Evolutionary conservation across 2,329 filamentous ascomycete genomes (phyloP).

Genomic region (Drechslera avenae): DNA sequence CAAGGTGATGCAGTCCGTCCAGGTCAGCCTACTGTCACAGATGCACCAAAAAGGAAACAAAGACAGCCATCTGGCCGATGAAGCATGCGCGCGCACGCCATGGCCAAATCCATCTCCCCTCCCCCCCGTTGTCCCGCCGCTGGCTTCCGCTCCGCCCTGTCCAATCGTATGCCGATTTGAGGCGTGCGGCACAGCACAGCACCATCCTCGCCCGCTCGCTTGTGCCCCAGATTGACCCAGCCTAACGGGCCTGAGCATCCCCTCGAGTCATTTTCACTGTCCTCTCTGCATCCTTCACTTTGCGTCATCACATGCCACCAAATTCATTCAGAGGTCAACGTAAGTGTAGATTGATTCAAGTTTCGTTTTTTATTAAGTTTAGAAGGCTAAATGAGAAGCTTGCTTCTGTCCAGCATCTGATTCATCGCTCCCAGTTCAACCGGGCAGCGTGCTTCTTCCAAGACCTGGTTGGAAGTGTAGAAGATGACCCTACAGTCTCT

Average conservation of each 20-base stretch:
- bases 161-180: conserved; percentile 4
- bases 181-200: conserved; percentile 13
- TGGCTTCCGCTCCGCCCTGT: conserved; percentile 11
- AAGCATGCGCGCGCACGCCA: neutral
- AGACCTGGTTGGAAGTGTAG: conserved; percentile 58
- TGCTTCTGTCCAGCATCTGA: conserved; percentile 57
- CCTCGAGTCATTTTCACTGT: neutral
- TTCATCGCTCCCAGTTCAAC: conserved; percentile 50
- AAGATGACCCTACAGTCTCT: conserved; percentile 58
- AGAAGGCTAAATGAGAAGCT: conserved; percentile 48
- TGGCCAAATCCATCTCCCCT: conserved; percentile 1
- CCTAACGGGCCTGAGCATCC: conserved; percentile 3
- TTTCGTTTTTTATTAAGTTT: conserved; percentile 48
- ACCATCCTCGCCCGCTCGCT: neutral
- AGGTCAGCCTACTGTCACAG: neutral
- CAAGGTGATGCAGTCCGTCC: neutral
- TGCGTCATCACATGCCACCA: no score
- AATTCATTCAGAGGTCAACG: neutral
- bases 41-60: conserved; percentile 9
- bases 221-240: conserved; percentile 10
- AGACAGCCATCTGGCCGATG: neutral
- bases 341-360: conserved; percentile 10
- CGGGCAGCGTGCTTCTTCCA: conserved; percentile 43
- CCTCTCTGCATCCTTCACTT: no score
- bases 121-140: conserved; percentile 6